Conservation (phyloP, 179 eudicot species). For the Spinacia oleracea region DNA sequence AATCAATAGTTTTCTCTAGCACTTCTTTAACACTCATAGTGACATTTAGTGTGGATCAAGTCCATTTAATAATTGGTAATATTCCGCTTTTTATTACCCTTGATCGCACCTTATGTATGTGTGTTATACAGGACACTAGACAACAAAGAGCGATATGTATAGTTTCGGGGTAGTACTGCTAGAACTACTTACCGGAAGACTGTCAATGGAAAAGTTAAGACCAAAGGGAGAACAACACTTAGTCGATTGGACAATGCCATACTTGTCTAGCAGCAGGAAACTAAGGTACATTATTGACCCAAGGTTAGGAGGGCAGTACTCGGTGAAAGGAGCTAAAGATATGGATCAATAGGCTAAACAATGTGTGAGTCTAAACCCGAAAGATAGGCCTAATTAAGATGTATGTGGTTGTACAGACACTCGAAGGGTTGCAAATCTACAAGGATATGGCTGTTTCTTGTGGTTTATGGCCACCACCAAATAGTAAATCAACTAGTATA, state of each 20-base stretch:
- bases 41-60: too few species aligned
- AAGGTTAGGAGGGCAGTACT: slow-evolving; percentile 69
- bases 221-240: slow-evolving; percentile 45
- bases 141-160: slow-evolving; percentile 51
- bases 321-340: slow-evolving; percentile 79
- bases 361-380: slow-evolving; percentile 74
- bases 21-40: too few species aligned
- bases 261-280: slow-evolving; percentile 39
- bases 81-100: too few species aligned
- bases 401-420: slow-evolving; percentile 64
- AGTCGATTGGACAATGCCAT: slow-evolving; percentile 46
- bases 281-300: slow-evolving; percentile 42
- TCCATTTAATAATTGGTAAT: too few species aligned
- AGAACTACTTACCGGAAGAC: slow-evolving; percentile 45
- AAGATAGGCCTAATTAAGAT: slow-evolving; percentile 84
- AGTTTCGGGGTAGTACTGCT: slow-evolving; percentile 52
- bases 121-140: slow-evolving; percentile 38
- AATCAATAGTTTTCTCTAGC: too few species aligned
- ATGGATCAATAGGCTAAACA: slow-evolving; percentile 66
- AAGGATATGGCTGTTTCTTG: slow-evolving; percentile 78
- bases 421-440: slow-evolving; percentile 54
- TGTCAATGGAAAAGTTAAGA: slow-evolving; percentile 43
- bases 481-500: slow-evolving; percentile 38
- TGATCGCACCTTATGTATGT: too few species aligned
- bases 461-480: slow-evolving; percentile 71